phyloP scores from a whole-genome alignment of 2,329 filamentous ascomycete species.

The Colletotrichum sp. region DNA sequence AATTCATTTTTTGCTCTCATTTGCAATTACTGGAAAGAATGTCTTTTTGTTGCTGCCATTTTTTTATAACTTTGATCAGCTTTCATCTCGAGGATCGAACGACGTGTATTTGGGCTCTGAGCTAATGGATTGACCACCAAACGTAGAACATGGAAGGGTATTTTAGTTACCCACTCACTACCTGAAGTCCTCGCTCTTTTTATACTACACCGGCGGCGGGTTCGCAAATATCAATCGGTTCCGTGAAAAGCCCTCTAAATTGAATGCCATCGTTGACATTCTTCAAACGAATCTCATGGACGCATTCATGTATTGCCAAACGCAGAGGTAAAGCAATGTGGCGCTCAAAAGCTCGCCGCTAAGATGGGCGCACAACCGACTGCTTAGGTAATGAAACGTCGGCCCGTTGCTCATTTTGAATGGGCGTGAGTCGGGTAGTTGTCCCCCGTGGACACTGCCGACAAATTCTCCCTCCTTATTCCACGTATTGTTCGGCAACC shows the following conservation, averaged over 20 bases:
- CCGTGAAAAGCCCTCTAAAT: background rate
- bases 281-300: background rate
- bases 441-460: background rate
- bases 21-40: no score
- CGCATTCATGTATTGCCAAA: background rate
- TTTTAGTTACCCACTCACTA: no score
- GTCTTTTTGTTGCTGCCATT: no score
- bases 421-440: background rate
- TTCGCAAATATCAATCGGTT: background rate
- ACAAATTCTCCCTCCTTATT: background rate
- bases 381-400: background rate
- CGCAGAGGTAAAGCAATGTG: background rate
- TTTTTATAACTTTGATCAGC: no score
- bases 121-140: no score
- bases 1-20: background rate
- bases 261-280: background rate
- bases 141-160: no score
- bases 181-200: background rate
- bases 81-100: no score
- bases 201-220: rapidly evolving
- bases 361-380: background rate
- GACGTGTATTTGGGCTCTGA: no score
- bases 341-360: background rate
- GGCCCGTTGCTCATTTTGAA: background rate
- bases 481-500: background rate